phyloP scores from a whole-genome alignment of 176 grass and related monocot species.

The Rhynchospora tenuis region DNA sequence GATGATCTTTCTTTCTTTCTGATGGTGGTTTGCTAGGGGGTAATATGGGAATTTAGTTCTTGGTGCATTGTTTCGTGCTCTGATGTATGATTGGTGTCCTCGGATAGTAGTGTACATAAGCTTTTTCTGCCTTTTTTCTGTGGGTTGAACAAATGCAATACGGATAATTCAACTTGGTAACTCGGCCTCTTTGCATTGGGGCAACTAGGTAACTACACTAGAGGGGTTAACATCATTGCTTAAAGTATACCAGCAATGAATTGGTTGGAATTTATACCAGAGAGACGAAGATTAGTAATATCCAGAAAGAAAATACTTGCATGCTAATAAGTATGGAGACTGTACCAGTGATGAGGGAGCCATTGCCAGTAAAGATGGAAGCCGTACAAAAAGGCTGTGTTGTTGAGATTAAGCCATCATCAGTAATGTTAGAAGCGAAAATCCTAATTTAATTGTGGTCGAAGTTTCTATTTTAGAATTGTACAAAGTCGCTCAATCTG shows the following conservation, averaged over 20 bases:
- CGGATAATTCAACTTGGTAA: neutral
- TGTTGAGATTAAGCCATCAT: neutral
- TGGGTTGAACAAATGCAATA: neutral
- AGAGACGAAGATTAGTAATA: neutral
- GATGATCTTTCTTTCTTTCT: neutral
- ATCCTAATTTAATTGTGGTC: too few species aligned
- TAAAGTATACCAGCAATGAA: neutral
- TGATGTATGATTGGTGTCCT: neutral
- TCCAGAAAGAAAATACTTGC: neutral
- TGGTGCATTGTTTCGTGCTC: neutral
- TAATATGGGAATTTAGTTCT: neutral
- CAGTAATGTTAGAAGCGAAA: too few species aligned
- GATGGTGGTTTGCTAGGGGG: neutral
- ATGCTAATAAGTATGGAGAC: neutral
- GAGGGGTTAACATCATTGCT: neutral
- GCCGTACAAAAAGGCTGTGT: neutral
- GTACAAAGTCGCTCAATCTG: too few species aligned
- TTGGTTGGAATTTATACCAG: neutral
- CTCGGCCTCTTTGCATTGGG: neutral
- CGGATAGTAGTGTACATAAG: neutral
- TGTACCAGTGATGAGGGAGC: neutral
- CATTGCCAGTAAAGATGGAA: neutral
- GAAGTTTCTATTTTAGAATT: too few species aligned
- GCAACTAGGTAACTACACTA: neutral
- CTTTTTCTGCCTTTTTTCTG: neutral